Evolutionary conservation across 768 basidiomycete genomes (phyloP), one percentile per base, ranked within the genome.

Genomic region (Daedaleopsis sinensis): DNA sequence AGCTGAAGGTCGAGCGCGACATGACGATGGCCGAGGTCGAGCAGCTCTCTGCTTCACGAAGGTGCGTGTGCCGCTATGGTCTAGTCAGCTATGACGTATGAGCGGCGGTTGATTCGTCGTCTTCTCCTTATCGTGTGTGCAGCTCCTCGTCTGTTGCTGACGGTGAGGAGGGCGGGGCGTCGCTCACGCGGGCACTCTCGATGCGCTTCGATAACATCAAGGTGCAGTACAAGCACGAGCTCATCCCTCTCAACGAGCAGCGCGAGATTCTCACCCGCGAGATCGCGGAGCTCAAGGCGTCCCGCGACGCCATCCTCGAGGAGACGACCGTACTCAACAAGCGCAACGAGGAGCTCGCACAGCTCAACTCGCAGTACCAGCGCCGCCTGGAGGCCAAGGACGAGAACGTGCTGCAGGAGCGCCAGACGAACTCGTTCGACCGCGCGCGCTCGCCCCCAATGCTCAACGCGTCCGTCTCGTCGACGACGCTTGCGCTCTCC

Each of bases 21-120:
- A 84, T 98, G 78, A 84, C 93, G 12, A 75, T 98, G 59, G 95
- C 94, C 0, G 96, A 99, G 73, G 86, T 98, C 39, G 95, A 96
- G 70, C 95, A 98, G 75, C 80, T 99, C 37, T 84, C 87, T 19
- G 84, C 83, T 19, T 83, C 83, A 0, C 91, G 86, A 71, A 86
- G 83, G 94, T 95, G 67, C 52, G 81, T 78, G 6, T 19, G 48
- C 37, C 8, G 12, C 10, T 10, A 16, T 10, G 27, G 35, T 16
- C 6, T 21, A 6, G 21, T 21, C 35, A 23, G n/a, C 10, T 47
- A 47, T 47, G 44, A 12, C 48, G 58, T 27, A 23, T 10, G 37
- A 42, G 21, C 1, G 37, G 12, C 42, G 55, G 37, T 19, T 59
- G 23, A 63, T 66, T 61, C n/a, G 21, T 39, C 27, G 3, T 32